Evolutionary conservation across 768 basidiomycete species (phyloP).

Genomic region (Kwoniella dejecticola): DNA sequence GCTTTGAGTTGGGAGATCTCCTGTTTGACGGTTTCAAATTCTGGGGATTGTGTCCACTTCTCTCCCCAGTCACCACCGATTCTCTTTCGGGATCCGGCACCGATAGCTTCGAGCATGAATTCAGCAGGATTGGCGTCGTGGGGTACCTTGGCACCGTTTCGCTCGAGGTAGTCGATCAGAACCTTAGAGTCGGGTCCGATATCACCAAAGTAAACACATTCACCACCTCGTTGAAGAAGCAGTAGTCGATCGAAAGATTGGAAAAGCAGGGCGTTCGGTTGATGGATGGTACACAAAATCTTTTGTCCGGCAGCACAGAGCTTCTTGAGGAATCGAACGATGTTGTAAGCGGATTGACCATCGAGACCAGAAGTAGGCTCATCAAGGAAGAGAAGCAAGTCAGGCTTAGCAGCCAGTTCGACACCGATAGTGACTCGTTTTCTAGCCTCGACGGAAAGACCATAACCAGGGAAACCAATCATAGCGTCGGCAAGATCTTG

Average conservation of each 20-base stretch:
- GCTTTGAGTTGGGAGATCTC: slow-evolving; percentile 60
- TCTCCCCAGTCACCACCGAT: slow-evolving; percentile 83
- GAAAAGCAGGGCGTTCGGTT: slow-evolving; percentile 83
- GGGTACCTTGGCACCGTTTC: slow-evolving; percentile 68
- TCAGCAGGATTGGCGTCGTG: slow-evolving; percentile 74
- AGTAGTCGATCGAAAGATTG: slow-evolving; percentile 78
- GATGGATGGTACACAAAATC: slow-evolving; percentile 88
- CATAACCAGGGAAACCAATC: slow-evolving; percentile 64
- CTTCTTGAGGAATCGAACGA: slow-evolving; percentile 66
- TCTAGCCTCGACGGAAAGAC: slow-evolving; percentile 65
- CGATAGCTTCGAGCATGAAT: slow-evolving; percentile 62
- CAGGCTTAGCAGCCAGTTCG: slow-evolving; percentile 82
- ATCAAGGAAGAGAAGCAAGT: slow-evolving; percentile 79
- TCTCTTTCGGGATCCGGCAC: slow-evolving; percentile 64
- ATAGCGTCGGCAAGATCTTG: slow-evolving; percentile 81
- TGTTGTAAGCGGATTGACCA: slow-evolving; percentile 56
- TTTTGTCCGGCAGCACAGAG: slow-evolving; percentile 81
- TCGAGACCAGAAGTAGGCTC: slow-evolving; percentile 82
- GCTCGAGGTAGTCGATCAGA: slow-evolving; percentile 75
- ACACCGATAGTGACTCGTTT: slow-evolving; percentile 86
- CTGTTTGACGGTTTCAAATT: slow-evolving; percentile 58
- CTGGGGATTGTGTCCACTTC: slow-evolving; percentile 75
- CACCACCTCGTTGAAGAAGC: slow-evolving; percentile 74
- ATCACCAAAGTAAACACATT: slow-evolving; percentile 74
- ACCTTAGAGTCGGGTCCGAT: slow-evolving; percentile 60